Evolutionary conservation across 108 stramenopile species (phyloP), one percentile per base, ranked within the genome.

Genomic region (Skeletonema potamos): DNA sequence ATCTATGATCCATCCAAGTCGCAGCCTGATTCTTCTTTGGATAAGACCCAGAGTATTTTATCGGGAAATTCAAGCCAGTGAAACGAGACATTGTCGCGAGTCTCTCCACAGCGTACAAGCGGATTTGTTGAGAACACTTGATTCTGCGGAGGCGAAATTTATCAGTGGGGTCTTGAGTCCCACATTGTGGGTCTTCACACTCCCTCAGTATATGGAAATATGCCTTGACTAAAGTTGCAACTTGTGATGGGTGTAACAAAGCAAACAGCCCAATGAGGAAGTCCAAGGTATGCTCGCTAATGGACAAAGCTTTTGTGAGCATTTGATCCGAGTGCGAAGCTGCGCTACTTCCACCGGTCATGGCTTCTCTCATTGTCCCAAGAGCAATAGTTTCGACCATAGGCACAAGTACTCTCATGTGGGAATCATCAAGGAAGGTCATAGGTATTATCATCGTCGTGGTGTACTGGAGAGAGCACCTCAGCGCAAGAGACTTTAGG

Each of bases 231-330:
- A 95, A 59, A 18, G 78, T 56, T 39, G 68, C 48, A 62, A 79
- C 65, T 37, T 95, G 94, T 11, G 87, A 84, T 11, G 94, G 89
- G 66, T 95, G 94, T 0, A 95, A 15, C 36, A 92, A 58, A 33
- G 92, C 51, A 64, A 81, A 74, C 12, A 92, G 71, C 18, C 94
- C 91, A 43, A 84, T 66, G 17, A 92, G 36, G 63, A 92, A 95
- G 32, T 95, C 94, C 54, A 89, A 28, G 1, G 86, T 70, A 30
- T 24, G 22, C 17, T 85, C 82, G 9, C 66, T 73, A 9, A 55
- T 72, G 1, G 30, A 22, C 15, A 89, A 59, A 20, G 85, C 83
- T 24, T 68, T 63, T 1, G 65, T 33, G 11, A 92, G 54, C 64
- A 70, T 65, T 24, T 64, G 68, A 54, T 89, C 85, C 11, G 69